Evolutionary conservation across 2,329 filamentous ascomycete species (phyloP), one percentile per base, ranked within the genome.

Genomic region (Dactylellina leptospora): DNA sequence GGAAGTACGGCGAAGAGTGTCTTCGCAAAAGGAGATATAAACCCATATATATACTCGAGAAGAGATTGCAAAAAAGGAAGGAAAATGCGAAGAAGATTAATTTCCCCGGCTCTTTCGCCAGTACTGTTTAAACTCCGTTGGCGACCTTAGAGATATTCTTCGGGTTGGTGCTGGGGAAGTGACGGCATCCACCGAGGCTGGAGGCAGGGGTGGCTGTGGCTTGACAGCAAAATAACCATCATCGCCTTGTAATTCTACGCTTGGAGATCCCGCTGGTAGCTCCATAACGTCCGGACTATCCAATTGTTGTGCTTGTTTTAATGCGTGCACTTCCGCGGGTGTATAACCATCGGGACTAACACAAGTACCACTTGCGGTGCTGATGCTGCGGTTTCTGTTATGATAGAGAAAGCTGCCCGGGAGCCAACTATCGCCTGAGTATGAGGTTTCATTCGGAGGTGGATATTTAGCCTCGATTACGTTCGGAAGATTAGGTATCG

Each of bases 381-480:
- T 72, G 22, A 59, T 28, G 13, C 59, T 64, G 20, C 68, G 59
- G 18, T 72, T 64, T 47, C 59, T 40, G 28, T 44, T 54, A 40
- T 72, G 68, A 9, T 72, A 72, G 1, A 72, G 47, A 22, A 64
- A 72, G n/a, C 68, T 72, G 23, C 68, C 68, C 2, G 68, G 68
- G 2, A 27, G 68, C 68, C 68, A 72, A n/a, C 64, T 53, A 2
- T 72, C 68, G 9, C 68, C 68, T 0, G 68, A 72, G 30, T 72
- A 72, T 1, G 59, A 45, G 10, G 68, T 51, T 47, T 72, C 68
- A 30, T 59, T 42, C 11, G 59, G 51, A 30, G 68, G 68, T 5
- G 68, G 59, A 38, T 72, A 72, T 59, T 64, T 64, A 4, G 68
- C 68, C 23, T 72, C 68, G 42, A 72, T 64, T 16, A 72, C 53